These are phyloP conservation scores for Wickerhamomyces silvicola DNA, from an alignment of 805 yeast species.

Conservation along the genomic window DNA sequence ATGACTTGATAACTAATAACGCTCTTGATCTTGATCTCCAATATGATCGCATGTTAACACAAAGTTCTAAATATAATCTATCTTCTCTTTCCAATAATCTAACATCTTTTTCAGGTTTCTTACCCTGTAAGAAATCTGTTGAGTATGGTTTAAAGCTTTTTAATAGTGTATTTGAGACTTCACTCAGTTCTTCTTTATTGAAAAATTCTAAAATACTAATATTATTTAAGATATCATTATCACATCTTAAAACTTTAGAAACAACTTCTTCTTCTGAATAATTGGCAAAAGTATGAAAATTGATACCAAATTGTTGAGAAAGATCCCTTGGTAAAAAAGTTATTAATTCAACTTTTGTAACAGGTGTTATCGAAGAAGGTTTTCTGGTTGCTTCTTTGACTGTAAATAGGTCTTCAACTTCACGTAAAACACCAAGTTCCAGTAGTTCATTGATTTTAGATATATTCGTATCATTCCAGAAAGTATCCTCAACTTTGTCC, in stretches of 20 bases:
- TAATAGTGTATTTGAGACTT: constrained; percentile 63
- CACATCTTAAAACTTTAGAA: constrained; percentile 67
- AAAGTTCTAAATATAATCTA: constrained; percentile 71
- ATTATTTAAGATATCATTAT: constrained; percentile 60
- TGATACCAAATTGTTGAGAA: constrained; percentile 93
- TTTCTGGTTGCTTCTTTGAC: constrained; percentile 59
- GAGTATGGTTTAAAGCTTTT: constrained; percentile 77
- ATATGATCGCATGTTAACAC: constrained; percentile 77
- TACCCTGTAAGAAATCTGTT: constrained; percentile 46
- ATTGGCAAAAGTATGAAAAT: constrained; percentile 69
- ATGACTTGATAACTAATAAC: constrained; percentile 58
- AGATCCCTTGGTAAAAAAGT: constrained; percentile 75
- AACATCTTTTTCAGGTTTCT: constrained; percentile 59
- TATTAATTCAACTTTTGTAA: constrained; percentile 46
- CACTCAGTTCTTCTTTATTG: constrained; percentile 65
- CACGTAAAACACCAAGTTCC: constrained; percentile 74
- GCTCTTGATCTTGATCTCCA: constrained; percentile 94
- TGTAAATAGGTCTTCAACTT: constrained; percentile 81
- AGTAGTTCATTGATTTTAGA: constrained; percentile 54
- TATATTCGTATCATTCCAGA: constrained; percentile 68
- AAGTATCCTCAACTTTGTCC: constrained; percentile 75
- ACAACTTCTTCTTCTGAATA: constrained; percentile 62
- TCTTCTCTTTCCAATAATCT: constrained; percentile 81
- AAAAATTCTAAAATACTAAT: constrained; percentile 80
- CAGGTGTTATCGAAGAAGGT: constrained; percentile 39